Evolutionary conservation across 2,329 filamentous ascomycete species (phyloP), one percentile per base, ranked within the genome.

Genomic region (Aureobasidium subglaciale): DNA sequence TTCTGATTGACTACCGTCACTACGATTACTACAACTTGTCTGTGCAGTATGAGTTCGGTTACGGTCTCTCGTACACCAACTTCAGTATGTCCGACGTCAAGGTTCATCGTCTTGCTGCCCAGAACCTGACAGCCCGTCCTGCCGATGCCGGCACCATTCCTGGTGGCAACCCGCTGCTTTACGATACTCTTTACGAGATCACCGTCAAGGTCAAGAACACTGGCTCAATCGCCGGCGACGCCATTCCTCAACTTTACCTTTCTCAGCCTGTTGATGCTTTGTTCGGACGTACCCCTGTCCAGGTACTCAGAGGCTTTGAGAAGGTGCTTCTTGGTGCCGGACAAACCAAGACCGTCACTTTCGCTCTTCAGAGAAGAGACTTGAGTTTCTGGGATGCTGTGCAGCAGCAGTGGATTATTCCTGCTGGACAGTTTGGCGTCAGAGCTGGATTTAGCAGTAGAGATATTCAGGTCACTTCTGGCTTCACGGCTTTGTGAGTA

Each of bases 161-260:
- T 68, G 78, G 79, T 48, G 82, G 82, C 25, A 84, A 84, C 65
- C 76, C 79, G 2, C 70, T 71, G 55, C 77, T 90, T 1, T 90
- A 81, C 73, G 85, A 89, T 56, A 73, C 82, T 1, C 62, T 89
- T 42, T 88, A 84, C 73, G 80, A 75, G 10, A 80, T 87, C 16
- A 79, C 78, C 1, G 83, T 82, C 0, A 82, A 79, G 13, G 77
- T 92, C 59, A 83, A 77, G 60, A 91, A 91, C 75, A 87, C 79
- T 3, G 87, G 87, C 27, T 63, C 69, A 0, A 60, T 81, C 0
- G 73, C 70, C 2, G 85, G 85, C 18, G 84, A 87, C 35, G 85
- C 87, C 6, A 75, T 83, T 0, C 70, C 77, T 2, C 81, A 84
- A 66, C 68, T 84, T 1, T 84, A 84, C 63, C 65, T 83, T 15